A percentile compares a stretch with the other conserved stretches of the same genome.
phyloP scores from a whole-genome alignment of 768 basidiomycete species.

The Tylopilus balloui region DNA sequence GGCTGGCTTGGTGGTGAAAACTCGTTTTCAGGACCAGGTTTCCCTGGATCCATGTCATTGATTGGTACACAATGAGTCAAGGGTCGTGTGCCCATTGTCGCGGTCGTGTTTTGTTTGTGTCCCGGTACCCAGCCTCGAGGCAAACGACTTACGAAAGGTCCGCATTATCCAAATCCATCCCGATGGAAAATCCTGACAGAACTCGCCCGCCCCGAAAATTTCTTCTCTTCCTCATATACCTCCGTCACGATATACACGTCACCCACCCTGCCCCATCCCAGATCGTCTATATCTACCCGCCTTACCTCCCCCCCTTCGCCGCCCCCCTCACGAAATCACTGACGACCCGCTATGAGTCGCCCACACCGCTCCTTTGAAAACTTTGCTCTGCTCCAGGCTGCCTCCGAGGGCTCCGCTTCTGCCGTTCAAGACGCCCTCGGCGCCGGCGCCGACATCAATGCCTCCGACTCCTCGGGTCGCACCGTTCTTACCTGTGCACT shows the following conservation, averaged over 20 bases:
- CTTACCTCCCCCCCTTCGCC: slow-evolving; percentile 1
- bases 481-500: slow-evolving; percentile 66
- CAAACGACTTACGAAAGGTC: slow-evolving; percentile 16
- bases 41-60: not conserved
- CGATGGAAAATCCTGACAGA: slow-evolving; percentile 21
- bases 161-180: slow-evolving; percentile 28
- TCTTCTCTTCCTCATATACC: not conserved
- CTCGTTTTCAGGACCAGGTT: not conserved
- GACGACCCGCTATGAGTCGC: slow-evolving; percentile 36
- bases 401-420: slow-evolving; percentile 51
- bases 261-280: no score
- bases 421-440: slow-evolving; percentile 51
- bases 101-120: slow-evolving; percentile 5
- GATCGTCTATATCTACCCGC: slow-evolving; percentile 19
- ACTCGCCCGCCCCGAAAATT: not conserved
- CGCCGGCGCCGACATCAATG: slow-evolving; percentile 65
- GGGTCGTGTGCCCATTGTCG: slow-evolving; percentile 9
- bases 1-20: not conserved
- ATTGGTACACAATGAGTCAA: not conserved
- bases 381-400: slow-evolving; percentile 48
- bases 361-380: slow-evolving; percentile 39
- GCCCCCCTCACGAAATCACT: slow-evolving; percentile 25
- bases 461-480: slow-evolving; percentile 54
- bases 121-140: slow-evolving; percentile 31
- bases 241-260: no score